Base-by-base conservation (phyloP, 495 filamentous ascomycete genomes). In the Clavariopsis aquatica region DNA sequence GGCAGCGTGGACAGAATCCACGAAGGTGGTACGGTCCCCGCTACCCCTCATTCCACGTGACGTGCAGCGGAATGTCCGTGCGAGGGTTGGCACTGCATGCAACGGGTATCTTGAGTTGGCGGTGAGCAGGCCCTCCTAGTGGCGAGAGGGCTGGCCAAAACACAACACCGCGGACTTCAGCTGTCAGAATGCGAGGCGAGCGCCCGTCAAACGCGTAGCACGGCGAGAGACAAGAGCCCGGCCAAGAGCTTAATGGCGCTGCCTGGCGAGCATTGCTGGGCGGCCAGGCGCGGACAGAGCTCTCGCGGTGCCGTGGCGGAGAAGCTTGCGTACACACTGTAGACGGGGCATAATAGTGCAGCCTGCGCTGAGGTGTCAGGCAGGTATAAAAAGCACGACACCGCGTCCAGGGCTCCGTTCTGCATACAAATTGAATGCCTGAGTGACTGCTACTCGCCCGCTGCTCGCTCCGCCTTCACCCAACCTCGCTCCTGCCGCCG, bases 41-140 rank as follows among this genome's bases (percentile, higher is more conserved):
- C 60, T 68, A 61, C 67, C 68, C 68, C 68, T 66, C 68, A 66
- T 55, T 66, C 20, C 68, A 71, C 64, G 68, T 71, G 68, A 71
- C 53, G 1, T 19, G 20, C 24, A 19, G 53, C 53, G 53, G 54
- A 53, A 52, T 20, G 23, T 29, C 38, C 31, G 13, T 66, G 24
- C 28, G 23, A 10, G 24, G 60, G 61, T 38, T 28, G 60, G 23
- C 41, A 46, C n/a, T n/a, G n/a, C n/a, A n/a, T 28, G 2, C 38
- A 43, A 43, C 38, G 38, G 6, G 38, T 17, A 43, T 43, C 38
- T 43, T 34, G 62, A 66, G 64, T 55, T 71, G 68, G 68, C 68
- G 68, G 68, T 70, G 68, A 58, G 51, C 22, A 52, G 19, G 6
- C n/a, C n/a, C n/a, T n/a, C n/a, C n/a, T n/a, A n/a, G n/a, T 6